A percentile compares a stretch with the other conserved stretches of the same genome.
Conservation (phyloP, 352 stramenopile genomes). For the Thalassiosira livingstoniorum region DNA sequence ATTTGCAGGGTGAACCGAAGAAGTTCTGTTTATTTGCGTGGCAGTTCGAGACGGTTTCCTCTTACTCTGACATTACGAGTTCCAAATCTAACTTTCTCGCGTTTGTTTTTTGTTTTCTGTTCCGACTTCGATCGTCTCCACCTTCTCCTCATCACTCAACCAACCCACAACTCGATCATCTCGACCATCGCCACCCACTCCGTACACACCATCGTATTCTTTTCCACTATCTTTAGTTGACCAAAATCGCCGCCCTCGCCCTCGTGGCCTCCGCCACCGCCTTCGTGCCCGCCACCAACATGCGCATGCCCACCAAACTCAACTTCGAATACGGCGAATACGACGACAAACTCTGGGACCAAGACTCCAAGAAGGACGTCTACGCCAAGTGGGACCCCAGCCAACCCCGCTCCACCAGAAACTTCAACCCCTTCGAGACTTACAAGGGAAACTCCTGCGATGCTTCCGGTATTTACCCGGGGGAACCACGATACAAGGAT, state of each 20-base stretch:
- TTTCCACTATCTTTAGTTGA: too few species aligned
- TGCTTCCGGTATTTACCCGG: slow-evolving; percentile 83
- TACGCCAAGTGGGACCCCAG: slow-evolving; percentile 83
- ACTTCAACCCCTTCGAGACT: slow-evolving; percentile 88
- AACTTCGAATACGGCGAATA: slow-evolving; percentile 78
- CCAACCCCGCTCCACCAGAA: slow-evolving; percentile 68
- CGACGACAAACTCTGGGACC: slow-evolving; percentile 83
- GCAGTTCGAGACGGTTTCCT: too few species aligned
- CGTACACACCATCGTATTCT: too few species aligned
- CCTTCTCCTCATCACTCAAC: too few species aligned
- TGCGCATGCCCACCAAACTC: slow-evolving; percentile 54
- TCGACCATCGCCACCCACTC: too few species aligned
- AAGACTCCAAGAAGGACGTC: slow-evolving; percentile 80
- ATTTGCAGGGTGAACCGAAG: too few species aligned
- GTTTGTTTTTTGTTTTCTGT: too few species aligned
- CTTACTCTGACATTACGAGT: too few species aligned
- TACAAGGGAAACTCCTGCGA: slow-evolving; percentile 80
- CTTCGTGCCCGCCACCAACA: slow-evolving; percentile 60
- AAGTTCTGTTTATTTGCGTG: too few species aligned
- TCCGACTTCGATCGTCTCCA: too few species aligned
- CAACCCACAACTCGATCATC: too few species aligned
- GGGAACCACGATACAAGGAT: slow-evolving; percentile 84
- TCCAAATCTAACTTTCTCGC: too few species aligned
- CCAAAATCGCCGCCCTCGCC: slow-evolving; percentile 50
- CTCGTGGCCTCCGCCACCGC: slow-evolving; percentile 65